These are phyloP conservation scores for Alternaria conjuncta DNA, from an alignment of 2,329 filamentous ascomycete species.

Conservation along the genomic window DNA sequence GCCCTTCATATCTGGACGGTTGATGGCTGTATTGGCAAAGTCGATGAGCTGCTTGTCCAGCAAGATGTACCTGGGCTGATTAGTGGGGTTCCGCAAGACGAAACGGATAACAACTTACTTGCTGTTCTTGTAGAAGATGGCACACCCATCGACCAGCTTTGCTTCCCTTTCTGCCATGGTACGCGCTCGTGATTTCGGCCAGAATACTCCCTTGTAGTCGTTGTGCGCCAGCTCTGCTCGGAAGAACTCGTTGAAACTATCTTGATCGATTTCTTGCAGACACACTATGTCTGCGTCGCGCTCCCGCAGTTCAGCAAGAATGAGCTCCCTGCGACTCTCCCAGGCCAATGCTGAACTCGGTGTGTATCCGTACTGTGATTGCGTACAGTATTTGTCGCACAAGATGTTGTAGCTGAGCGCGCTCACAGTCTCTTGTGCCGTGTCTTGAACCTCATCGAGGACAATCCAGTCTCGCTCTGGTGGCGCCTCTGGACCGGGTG, in stretches of 20 bases:
- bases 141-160: conserved; percentile 91
- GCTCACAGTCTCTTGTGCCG: conserved; percentile 70
- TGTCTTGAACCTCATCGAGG: conserved; percentile 65
- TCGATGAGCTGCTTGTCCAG: conserved; percentile 95
- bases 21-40: conserved; percentile 90
- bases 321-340: conserved; percentile 83
- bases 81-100: conserved; percentile 6
- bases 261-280: conserved; percentile 90
- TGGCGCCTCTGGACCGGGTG: conserved; percentile 80
- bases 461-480: conserved; percentile 77
- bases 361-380: conserved; percentile 86
- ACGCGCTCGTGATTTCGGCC: conserved; percentile 85
- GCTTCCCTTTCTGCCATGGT: conserved; percentile 92
- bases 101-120: conserved; percentile 59
- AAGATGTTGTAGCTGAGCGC: conserved; percentile 95
- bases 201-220: conserved; percentile 94
- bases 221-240: conserved; percentile 82
- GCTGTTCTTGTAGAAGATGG: conserved; percentile 93
- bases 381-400: conserved; percentile 90
- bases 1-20: conserved; percentile 94
- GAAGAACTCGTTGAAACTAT: conserved; percentile 91
- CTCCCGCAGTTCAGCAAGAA: conserved; percentile 80
- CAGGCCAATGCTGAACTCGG: conserved; percentile 81
- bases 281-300: conserved; percentile 89
- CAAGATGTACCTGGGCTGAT: conserved; percentile 68